Evolutionary conservation across 2,329 filamentous ascomycete species (phyloP), one percentile per base, ranked within the genome.

Genomic region (Chaetomiaceae sp.): DNA sequence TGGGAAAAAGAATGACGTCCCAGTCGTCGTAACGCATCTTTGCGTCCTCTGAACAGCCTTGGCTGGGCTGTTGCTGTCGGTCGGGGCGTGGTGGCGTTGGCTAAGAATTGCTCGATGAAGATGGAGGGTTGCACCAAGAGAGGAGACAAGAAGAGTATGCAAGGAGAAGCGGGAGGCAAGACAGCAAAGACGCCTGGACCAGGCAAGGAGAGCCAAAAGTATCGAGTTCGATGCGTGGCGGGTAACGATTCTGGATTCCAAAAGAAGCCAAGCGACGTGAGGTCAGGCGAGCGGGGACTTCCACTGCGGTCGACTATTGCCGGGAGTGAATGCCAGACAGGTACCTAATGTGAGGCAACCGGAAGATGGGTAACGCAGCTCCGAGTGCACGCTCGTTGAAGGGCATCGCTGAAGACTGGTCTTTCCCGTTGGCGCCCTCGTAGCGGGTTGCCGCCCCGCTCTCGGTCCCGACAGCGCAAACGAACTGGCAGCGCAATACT

Each of bases 11-110:
- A 38, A 95, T 80, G 51, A 94, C 80, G 64, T 95, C 90, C 90
- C 89, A 95, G 64, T 89, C 84, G 62, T 89, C 81, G 75, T 87
- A 95, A 54, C 89, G 84, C 90, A 95, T 95, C 27, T 27, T 57
- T 57, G n/a, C n/a, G n/a, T n/a, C n/a, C n/a, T n/a, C 23, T 18
- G 54, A 29, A 21, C 32, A 25, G 38, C 62, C 23, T 25, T 36
- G 45, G 34, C 8, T 76, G 69, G n/a, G 40, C 6, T 37, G 4
- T 7, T 23, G 10, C n/a, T n/a, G n/a, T n/a, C n/a, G n/a, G n/a
- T n/a, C n/a, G 10, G 32, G 11, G 40, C 2, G 13, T 16, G 25
- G 18, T 16, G 10, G 27, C 33, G 20, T 21, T 16, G 43, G n/a
- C 14, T 52, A 48, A 55, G 21, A 50, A 38, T 37, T 50, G 48